Evolutionary conservation across 768 basidiomycete genomes (phyloP).

Genomic region (Lactarius indigo): DNA sequence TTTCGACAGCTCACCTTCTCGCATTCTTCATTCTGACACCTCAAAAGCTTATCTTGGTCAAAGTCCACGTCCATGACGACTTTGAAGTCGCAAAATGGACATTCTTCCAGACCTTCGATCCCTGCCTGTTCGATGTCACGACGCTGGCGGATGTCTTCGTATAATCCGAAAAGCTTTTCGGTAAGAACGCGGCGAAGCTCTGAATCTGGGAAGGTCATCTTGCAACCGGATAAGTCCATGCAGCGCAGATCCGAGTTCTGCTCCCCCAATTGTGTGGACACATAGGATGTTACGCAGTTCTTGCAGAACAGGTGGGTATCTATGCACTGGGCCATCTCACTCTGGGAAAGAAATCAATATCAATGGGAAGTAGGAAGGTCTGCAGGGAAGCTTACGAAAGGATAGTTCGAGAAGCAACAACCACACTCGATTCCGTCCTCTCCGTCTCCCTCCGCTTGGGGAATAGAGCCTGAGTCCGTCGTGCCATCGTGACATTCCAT

Average conservation of each 20-base stretch:
- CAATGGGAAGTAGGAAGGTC: background rate
- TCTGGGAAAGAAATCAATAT: conserved; percentile 40
- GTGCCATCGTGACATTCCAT: conserved; percentile 19
- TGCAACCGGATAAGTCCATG: conserved; percentile 78
- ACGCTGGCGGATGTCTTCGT: conserved; percentile 68
- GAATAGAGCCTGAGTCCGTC: conserved; percentile 28
- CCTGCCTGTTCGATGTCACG: conserved; percentile 78
- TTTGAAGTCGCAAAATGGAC: conserved; percentile 88
- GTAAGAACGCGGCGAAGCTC: conserved; percentile 69
- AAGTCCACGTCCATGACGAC: conserved; percentile 50
- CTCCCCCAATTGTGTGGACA: conserved; percentile 60
- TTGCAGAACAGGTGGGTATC: conserved; percentile 87
- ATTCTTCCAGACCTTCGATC: conserved; percentile 79
- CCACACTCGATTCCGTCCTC: conserved; percentile 79
- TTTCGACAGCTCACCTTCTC: conserved; percentile 70
- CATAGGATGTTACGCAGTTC: conserved; percentile 65
- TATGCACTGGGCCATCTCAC: conserved; percentile 83
- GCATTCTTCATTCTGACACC: conserved; percentile 62
- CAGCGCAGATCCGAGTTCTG: conserved; percentile 66
- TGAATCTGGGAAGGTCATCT: conserved; percentile 58
- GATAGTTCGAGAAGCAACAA: conserved; percentile 74
- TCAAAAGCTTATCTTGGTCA: conserved; percentile 36
- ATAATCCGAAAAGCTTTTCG: conserved; percentile 62
- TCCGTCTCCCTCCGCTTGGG: conserved; percentile 34
- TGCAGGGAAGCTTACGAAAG: conserved; percentile 54